These are phyloP conservation scores for Apiospora kogelbergensis DNA, from an alignment of 2,329 filamentous ascomycete species.

Conservation along the genomic window DNA sequence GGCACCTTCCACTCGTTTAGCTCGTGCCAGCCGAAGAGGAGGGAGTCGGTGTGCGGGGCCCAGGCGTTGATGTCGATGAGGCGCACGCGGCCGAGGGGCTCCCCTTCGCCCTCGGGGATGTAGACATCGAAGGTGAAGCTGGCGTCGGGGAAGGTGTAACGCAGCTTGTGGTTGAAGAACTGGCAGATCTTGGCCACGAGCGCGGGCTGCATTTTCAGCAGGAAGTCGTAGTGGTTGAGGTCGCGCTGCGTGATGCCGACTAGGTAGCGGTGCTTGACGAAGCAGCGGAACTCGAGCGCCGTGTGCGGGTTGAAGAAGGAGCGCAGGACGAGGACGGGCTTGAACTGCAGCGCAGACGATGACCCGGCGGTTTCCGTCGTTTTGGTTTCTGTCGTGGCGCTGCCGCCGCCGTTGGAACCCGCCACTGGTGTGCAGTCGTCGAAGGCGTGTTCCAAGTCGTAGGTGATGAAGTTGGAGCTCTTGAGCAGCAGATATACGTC, in stretches of 20 bases:
- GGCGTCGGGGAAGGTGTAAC: constrained; percentile 77
- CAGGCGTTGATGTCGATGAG: constrained; percentile 95
- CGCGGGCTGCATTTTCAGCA: constrained; percentile 61
- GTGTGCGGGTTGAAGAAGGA: constrained; percentile 89
- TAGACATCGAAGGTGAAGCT: constrained; percentile 93
- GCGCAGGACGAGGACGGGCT: constrained; percentile 80
- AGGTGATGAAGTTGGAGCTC: constrained; percentile 89
- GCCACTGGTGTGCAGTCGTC: constrained; percentile 61
- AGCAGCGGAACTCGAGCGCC: constrained; percentile 91
- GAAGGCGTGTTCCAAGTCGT: constrained; percentile 92
- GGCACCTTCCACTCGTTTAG: constrained; percentile 71
- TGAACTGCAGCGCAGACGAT: constrained; percentile 48
- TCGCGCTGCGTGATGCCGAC: constrained; percentile 87
- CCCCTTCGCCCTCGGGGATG: constrained; percentile 65
- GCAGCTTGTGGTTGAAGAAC: constrained; percentile 75
- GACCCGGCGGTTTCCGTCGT: constrained; percentile 33
- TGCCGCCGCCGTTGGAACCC: constrained; percentile 44
- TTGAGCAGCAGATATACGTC: constrained; percentile 94
- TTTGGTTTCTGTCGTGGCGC: constrained; percentile 52
- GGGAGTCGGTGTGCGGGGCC: constrained; percentile 83
- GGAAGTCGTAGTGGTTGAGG: constrained; percentile 85
- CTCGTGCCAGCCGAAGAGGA: constrained; percentile 89
- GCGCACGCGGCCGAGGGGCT: constrained; percentile 71
- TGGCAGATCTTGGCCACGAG: constrained; percentile 68
- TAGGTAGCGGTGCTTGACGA: constrained; percentile 79